These are phyloP conservation scores for Colletotrichum aenigma DNA, from an alignment of 2,329 filamentous ascomycete genomes.

Conservation along the genomic window DNA sequence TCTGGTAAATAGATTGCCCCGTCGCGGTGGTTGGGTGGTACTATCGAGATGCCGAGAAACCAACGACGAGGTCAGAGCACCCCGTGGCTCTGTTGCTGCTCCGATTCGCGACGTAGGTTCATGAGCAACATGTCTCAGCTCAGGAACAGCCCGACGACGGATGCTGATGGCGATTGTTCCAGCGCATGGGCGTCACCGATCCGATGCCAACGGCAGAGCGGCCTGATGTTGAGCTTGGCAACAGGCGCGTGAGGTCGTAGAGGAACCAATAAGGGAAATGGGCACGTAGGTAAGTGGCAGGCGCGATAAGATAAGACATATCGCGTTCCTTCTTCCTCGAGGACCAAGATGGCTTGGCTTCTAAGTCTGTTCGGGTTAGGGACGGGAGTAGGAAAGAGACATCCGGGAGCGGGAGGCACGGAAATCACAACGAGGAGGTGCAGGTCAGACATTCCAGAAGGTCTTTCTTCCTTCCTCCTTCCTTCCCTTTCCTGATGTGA, in stretches of 20 bases:
- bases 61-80: neutral
- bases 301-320: neutral
- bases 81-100: neutral
- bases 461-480: neutral
- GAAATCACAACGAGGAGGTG: neutral
- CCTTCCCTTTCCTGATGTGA: neutral
- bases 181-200: neutral
- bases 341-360: neutral
- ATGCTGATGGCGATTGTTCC: neutral
- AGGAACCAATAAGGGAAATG: neutral
- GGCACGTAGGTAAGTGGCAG: neutral
- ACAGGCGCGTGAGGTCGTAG: neutral
- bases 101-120: neutral
- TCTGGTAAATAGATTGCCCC: neutral
- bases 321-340: neutral
- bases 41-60: neutral
- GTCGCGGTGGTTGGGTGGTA: neutral
- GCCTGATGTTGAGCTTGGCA: neutral
- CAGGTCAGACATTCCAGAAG: slow-evolving; percentile 8
- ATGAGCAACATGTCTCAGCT: neutral
- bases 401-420: neutral
- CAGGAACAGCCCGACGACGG: neutral
- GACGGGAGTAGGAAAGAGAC: neutral
- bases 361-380: neutral
- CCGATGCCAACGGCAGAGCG: neutral